These are phyloP conservation scores for Clonostachys solani DNA, from an alignment of 2,329 filamentous ascomycete species.

Conservation along the genomic window DNA sequence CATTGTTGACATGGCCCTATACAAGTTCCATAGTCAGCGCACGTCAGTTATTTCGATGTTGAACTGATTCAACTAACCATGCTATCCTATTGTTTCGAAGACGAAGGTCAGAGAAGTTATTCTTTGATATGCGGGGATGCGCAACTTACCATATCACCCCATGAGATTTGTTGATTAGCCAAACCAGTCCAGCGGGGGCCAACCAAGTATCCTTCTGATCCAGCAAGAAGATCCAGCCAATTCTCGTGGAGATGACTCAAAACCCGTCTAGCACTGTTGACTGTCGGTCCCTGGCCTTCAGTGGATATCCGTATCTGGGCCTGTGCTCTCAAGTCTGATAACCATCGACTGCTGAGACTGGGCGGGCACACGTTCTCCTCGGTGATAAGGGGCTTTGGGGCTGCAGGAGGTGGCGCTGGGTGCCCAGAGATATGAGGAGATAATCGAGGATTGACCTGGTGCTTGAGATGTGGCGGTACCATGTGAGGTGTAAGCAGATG, in stretches of 20 bases:
- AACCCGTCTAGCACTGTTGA: background rate
- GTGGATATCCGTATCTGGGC: background rate
- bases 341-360: background rate
- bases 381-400: too few relatives aligned
- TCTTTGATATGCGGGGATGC: background rate
- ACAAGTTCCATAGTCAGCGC: conserved; percentile 2
- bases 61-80: background rate
- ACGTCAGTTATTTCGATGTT: background rate
- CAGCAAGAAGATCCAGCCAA: conserved; percentile 70
- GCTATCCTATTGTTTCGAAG: background rate
- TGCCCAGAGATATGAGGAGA: too few relatives aligned
- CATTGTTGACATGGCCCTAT: conserved; percentile 73
- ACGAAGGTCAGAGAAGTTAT: background rate
- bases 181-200: background rate
- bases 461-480: too few relatives aligned
- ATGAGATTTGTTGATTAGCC: background rate
- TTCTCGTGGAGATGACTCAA: conserved; percentile 19
- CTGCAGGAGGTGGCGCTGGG: too few relatives aligned
- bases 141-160: background rate
- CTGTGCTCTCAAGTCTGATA: background rate
- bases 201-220: conserved; percentile 64
- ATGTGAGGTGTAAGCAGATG: too few relatives aligned
- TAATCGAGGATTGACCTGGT: too few relatives aligned
- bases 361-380: too few relatives aligned
- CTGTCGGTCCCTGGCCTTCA: background rate